phyloP scores from a whole-genome alignment of 768 basidiomycete species.

The Lactifluus piperatus region DNA sequence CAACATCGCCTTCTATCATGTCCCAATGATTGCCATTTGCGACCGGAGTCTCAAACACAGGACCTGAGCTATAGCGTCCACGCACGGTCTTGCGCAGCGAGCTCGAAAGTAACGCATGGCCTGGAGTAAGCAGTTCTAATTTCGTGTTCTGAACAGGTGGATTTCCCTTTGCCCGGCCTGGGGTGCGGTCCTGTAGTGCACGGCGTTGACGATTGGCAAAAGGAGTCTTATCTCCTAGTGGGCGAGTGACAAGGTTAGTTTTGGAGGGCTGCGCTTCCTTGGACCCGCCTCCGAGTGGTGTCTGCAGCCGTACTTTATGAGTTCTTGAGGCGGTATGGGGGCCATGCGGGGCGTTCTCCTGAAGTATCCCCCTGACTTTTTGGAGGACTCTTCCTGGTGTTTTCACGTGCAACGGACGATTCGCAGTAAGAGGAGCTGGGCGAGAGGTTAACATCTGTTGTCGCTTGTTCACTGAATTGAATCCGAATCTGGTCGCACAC shows the following conservation, averaged over 20 bases:
- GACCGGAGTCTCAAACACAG: conserved; percentile 56
- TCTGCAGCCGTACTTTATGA: conserved; percentile 28
- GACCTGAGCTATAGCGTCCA: conserved; percentile 40
- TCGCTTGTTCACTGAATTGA: too few species aligned
- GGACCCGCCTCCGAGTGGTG: conserved; percentile 29
- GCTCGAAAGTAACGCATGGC: conserved; percentile 49
- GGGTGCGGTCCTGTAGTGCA: conserved; percentile 20
- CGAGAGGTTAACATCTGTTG: conserved; percentile 21
- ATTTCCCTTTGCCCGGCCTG: conserved; percentile 29
- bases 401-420: conserved; percentile 29
- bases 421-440: conserved; percentile 24
- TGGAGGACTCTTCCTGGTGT: conserved; percentile 46
- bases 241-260: conserved; percentile 30
- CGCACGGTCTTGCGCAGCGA: conserved; percentile 59
- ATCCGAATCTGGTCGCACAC: too few species aligned
- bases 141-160: conserved; percentile 27
- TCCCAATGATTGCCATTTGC: conserved; percentile 70
- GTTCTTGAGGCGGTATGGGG: conserved; percentile 37
- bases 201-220: conserved; percentile 54
- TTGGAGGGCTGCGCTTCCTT: conserved; percentile 19
- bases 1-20: conserved; percentile 47
- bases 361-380: conserved; percentile 32
- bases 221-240: conserved; percentile 69
- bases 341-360: conserved; percentile 42
- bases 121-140: conserved; percentile 28